phyloP scores from a whole-genome alignment of 495 filamentous ascomycete species.

The Trichoderma virens region DNA sequence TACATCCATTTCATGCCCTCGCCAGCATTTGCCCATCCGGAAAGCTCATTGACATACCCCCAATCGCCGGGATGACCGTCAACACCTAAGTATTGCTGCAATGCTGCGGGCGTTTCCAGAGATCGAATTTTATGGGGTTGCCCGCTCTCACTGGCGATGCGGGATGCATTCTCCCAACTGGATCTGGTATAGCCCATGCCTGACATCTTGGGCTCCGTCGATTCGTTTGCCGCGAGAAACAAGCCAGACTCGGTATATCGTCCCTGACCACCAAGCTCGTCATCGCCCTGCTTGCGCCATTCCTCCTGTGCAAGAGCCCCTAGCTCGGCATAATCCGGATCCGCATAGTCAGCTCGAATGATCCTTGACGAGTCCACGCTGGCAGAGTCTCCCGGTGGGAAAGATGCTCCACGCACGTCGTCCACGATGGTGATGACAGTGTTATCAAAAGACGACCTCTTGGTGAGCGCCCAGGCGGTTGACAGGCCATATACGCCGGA shows the following conservation, averaged over 20 bases:
- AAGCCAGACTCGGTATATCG: slow-evolving; percentile 74
- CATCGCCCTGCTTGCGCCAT: slow-evolving; percentile 57
- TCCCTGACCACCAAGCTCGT: slow-evolving; percentile 49
- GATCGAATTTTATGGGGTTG: slow-evolving; percentile 43
- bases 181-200: slow-evolving; percentile 57
- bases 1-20: slow-evolving; percentile 59
- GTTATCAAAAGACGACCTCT: slow-evolving; percentile 43
- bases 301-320: slow-evolving; percentile 54
- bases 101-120: slow-evolving; percentile 41
- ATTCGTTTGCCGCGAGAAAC: slow-evolving; percentile 50
- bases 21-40: slow-evolving; percentile 82
- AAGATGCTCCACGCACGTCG: slow-evolving; percentile 33
- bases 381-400: slow-evolving; percentile 62
- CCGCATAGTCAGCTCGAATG: slow-evolving; percentile 74
- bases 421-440: slow-evolving; percentile 63
- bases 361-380: slow-evolving; percentile 72
- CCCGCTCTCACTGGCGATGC: slow-evolving; percentile 28
- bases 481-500: slow-evolving; percentile 71
- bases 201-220: slow-evolving; percentile 30
- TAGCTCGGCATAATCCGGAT: slow-evolving; percentile 62
- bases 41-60: slow-evolving; percentile 75
- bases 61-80: slow-evolving; percentile 47
- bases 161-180: slow-evolving; percentile 57
- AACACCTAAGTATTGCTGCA: slow-evolving; percentile 38
- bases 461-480: slow-evolving; percentile 56